phyloP scores from a whole-genome alignment of 179 eudicot genomes.

The Sideroxylon spinosum region DNA sequence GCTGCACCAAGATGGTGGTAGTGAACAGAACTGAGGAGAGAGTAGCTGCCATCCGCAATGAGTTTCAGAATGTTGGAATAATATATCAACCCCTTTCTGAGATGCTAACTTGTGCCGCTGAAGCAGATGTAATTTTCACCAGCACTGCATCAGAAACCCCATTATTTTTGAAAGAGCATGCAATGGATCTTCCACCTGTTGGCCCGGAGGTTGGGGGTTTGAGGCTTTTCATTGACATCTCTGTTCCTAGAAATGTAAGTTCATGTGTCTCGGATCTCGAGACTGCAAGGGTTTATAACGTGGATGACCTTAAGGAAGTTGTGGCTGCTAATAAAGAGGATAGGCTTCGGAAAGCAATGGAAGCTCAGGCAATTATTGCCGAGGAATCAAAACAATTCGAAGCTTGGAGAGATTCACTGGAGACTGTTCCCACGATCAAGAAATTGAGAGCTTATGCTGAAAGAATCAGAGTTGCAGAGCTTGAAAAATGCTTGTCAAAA shows the following conservation, averaged over 20 bases:
- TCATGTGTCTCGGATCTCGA: constrained; percentile 29
- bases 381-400: constrained; percentile 40
- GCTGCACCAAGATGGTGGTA: constrained; percentile 53
- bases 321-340: constrained; percentile 49
- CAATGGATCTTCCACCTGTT: constrained; percentile 33
- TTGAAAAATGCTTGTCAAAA: constrained; percentile 41
- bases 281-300: constrained; percentile 36
- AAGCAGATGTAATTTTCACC: constrained; percentile 54
- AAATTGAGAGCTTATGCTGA: constrained; percentile 45
- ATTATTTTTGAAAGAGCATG: constrained; percentile 40
- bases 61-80: constrained; percentile 41
- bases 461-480: constrained; percentile 40
- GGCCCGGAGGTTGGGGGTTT: constrained; percentile 20
- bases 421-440: constrained; percentile 46
- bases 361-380: constrained; percentile 35
- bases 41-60: constrained; percentile 42
- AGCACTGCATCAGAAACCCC: constrained; percentile 50
- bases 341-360: constrained; percentile 38
- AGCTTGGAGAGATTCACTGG: constrained; percentile 47
- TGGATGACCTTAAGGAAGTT: constrained; percentile 45
- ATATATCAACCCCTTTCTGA: constrained; percentile 44
- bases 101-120: constrained; percentile 40
- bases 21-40: constrained; percentile 45
- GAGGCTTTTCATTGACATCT: constrained; percentile 42
- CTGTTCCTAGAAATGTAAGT: constrained; percentile 47